Evolutionary conservation across 2,329 filamentous ascomycete genomes (phyloP), one percentile per base, ranked within the genome.

Genomic region (Clarireedia monteithiana): DNA sequence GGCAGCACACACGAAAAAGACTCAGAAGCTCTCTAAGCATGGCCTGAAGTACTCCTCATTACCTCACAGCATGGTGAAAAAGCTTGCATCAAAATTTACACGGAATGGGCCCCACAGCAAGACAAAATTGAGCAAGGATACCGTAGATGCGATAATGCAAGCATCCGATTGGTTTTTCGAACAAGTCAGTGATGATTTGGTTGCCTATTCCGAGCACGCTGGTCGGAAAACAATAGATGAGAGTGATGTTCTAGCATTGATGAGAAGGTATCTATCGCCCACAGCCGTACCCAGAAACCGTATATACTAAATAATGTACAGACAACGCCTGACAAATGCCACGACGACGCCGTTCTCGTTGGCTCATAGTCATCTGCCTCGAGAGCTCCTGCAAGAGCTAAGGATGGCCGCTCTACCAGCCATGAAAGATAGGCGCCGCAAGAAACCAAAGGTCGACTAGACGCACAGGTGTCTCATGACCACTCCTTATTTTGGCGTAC

Each of bases 131-230:
- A 83, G 79, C 56, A 83, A 86, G 47, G 88, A 94, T 51, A 85
- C 88, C 1, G 73, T 95, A 39, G 79, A 81, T 30, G 85, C 86
- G 4, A 82, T 96, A 53, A 84, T 86, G 65, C 85, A 90, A 68
- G 89, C 90, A 0, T 88, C 88, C 2, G 89, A 95, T 59, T 94
- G 89, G 86, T 96, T 91, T 70, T 95, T 96, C 69, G 89, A 95
- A 72, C 91, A 96, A 70, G 75, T 88, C 2, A 84, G 88, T 48
- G 87, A 91, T 58, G 90, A 95, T 67, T 73, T 96, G 54, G 81
- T 82, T 12, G 85, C 84, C 2, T 96, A 91, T 69, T 87, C 91
- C 17, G 78, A 83, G 59, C 91, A 96, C 70, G 90, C 87, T 5
- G 86, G 87, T 34, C 82, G 91, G 34, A 94, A 88, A 71, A 90